A percentile compares a stretch with the other conserved stretches of the same genome.
phyloP scores from a whole-genome alignment of 352 stramenopile species.

The Globisporangium rhizosaccharum region DNA sequence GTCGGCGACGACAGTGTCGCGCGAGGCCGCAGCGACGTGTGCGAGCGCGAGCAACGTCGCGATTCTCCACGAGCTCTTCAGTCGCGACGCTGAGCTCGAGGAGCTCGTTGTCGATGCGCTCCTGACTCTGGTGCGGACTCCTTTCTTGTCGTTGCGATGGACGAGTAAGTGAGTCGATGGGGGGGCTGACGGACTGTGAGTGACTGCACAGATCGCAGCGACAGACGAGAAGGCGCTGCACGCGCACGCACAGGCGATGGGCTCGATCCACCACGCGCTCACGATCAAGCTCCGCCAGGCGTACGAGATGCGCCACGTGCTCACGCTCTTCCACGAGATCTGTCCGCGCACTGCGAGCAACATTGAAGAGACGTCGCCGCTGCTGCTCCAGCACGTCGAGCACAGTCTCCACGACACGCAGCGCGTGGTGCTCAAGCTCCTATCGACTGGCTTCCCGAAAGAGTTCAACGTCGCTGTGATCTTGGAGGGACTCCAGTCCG shows the following conservation, averaged over 20 bases:
- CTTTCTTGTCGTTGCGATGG: neutral
- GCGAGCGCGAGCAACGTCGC: conserved; percentile 24
- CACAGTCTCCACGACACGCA: conserved; percentile 70
- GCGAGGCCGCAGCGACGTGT: conserved; percentile 3
- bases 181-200: neutral
- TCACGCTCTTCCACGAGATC: conserved; percentile 69
- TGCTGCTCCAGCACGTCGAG: conserved; percentile 76
- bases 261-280: conserved; percentile 55
- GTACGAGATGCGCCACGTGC: conserved; percentile 73
- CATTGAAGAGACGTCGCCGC: conserved; percentile 69
- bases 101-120: conserved; percentile 67
- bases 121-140: conserved; percentile 37
- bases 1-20: conserved; percentile 4
- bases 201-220: conserved; percentile 38
- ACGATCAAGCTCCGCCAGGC: conserved; percentile 63
- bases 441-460: conserved; percentile 76
- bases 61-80: conserved; percentile 60
- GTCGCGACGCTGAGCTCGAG: conserved; percentile 54
- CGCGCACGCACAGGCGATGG: conserved; percentile 47
- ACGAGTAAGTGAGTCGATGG: neutral
- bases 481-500: conserved; percentile 68
- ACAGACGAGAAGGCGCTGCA: conserved; percentile 55
- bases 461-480: conserved; percentile 82
- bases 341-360: conserved; percentile 60
- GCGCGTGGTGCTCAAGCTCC: conserved; percentile 69